A percentile compares a stretch with the other conserved stretches of the same genome.
These are phyloP conservation scores for Xerocomus amazonicus DNA, from an alignment of 1,284 basidiomycete genomes.

Conservation along the genomic window DNA sequence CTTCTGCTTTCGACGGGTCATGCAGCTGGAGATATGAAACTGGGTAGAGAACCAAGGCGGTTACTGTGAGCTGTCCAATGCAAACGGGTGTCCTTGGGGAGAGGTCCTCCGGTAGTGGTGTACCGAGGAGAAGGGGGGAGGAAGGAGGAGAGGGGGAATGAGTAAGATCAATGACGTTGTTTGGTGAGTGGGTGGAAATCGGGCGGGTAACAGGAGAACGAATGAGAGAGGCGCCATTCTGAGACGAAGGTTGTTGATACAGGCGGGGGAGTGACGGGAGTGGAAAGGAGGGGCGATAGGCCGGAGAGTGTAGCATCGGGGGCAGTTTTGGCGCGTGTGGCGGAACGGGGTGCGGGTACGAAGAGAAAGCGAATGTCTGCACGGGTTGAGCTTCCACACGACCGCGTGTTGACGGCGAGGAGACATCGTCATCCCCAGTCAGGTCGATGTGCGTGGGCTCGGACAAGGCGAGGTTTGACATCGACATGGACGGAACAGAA, in stretches of 20 bases:
- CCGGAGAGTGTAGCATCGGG: slow-evolving; percentile 20
- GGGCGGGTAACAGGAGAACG: slow-evolving; percentile 18
- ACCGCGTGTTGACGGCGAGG: slow-evolving; percentile 22
- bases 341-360: slow-evolving; percentile 17
- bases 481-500: slow-evolving; percentile 23
- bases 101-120: slow-evolving; percentile 47
- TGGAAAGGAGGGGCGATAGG: slow-evolving; percentile 49
- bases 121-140: slow-evolving; percentile 26
- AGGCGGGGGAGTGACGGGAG: slow-evolving; percentile 34
- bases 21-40: slow-evolving; percentile 64
- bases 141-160: slow-evolving; percentile 70
- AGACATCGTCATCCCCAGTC: slow-evolving; percentile 55
- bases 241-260: slow-evolving; percentile 19
- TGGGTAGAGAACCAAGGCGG: slow-evolving; percentile 84
- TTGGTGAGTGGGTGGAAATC: slow-evolving; percentile 27
- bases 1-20: slow-evolving; percentile 40
- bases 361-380: slow-evolving; percentile 21
- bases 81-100: slow-evolving; percentile 79
- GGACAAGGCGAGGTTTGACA: slow-evolving; percentile 34
- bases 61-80: slow-evolving; percentile 80
- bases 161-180: slow-evolving; percentile 73
- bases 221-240: slow-evolving; percentile 16
- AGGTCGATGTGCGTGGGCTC: slow-evolving; percentile 54
- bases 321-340: slow-evolving; percentile 21
- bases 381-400: slow-evolving; percentile 37